phyloP scores from a whole-genome alignment of 2,329 filamentous ascomycete genomes.

The Aspergillus uvarum region DNA sequence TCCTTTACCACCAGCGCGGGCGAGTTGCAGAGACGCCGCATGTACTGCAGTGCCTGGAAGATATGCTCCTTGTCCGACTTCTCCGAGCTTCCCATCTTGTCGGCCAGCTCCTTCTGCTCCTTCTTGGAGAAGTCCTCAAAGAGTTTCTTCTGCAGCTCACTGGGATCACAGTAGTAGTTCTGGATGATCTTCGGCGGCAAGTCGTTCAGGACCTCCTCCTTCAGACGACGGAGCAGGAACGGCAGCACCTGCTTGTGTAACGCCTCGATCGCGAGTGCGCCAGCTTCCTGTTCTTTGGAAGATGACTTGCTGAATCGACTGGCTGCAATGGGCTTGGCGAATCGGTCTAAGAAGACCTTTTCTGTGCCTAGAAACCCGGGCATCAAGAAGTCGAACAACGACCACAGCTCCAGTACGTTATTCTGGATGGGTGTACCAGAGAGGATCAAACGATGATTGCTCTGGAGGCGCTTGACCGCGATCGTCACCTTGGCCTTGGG shows the following conservation, averaged over 20 bases:
- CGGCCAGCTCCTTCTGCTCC: constrained; percentile 81
- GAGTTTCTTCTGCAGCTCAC: constrained; percentile 87
- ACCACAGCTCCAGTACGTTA: constrained; percentile 96
- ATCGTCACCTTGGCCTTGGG: constrained; percentile 93
- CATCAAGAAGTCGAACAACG: constrained; percentile 98
- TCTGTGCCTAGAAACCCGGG: constrained; percentile 94
- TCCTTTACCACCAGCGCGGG: constrained; percentile 95
- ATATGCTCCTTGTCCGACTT: constrained; percentile 97
- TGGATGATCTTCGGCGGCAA: constrained; percentile 97
- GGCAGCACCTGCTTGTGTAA: constrained; percentile 96
- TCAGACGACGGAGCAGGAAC: constrained; percentile 91
- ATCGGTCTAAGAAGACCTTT: constrained; percentile 94
- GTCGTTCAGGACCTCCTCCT: constrained; percentile 96
- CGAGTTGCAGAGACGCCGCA: constrained; percentile 98
- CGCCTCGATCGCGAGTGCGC: constrained; percentile 94
- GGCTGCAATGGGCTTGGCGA: constrained; percentile 91
- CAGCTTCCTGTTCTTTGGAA: constrained; percentile 96
- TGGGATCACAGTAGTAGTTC: constrained; percentile 98
- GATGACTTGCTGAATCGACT: constrained; percentile 96
- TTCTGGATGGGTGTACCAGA: constrained; percentile 98
- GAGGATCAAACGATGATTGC: constrained; percentile 92
- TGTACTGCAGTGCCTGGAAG: constrained; percentile 98
- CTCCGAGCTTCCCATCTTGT: constrained; percentile 79
- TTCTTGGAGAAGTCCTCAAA: constrained; percentile 97
- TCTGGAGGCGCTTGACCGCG: constrained; percentile 83